Evolutionary conservation across 2,329 filamentous ascomycete genomes (phyloP).

Genomic region (Pyricularia sp.): DNA sequence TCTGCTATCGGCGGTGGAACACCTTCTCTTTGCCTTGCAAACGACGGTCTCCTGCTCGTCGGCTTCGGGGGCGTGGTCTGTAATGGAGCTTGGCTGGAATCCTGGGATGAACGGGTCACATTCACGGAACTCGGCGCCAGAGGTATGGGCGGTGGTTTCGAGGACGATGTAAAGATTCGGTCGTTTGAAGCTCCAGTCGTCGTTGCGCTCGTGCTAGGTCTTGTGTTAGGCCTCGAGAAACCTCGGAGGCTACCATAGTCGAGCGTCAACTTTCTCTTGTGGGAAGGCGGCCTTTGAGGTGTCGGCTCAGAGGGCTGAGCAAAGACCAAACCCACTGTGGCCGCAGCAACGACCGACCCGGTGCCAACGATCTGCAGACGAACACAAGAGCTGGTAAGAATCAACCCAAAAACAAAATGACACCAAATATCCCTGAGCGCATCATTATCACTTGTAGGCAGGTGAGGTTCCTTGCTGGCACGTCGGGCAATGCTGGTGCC

Average conservation of each 20-base stretch:
- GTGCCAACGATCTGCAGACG: conserved; percentile 46
- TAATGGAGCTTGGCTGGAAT: conserved; percentile 26
- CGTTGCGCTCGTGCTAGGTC: conserved; percentile 34
- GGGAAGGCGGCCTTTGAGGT: conserved; percentile 19
- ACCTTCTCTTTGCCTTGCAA: conserved; percentile 22
- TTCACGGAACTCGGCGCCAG: conserved; percentile 18
- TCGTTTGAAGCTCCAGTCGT: conserved; percentile 21
- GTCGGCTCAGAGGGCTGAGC: conserved; percentile 40
- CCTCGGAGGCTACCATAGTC: conserved; percentile 21
- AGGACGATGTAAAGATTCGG: conserved; percentile 18
- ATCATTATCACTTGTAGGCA: neutral
- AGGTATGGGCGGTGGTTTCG: conserved; percentile 21
- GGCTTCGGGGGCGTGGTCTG: conserved; percentile 31
- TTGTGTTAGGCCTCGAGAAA: conserved; percentile 21
- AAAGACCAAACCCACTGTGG: conserved; percentile 49
- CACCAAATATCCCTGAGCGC: neutral
- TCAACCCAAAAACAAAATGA: neutral
- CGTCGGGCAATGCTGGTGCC: neutral
- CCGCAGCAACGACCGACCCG: conserved; percentile 51
- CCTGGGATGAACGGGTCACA: conserved; percentile 16
- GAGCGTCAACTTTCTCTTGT: conserved; percentile 20
- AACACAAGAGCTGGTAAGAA: conserved; percentile 3
- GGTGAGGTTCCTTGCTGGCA: neutral
- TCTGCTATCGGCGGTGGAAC: conserved; percentile 29
- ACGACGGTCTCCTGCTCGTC: conserved; percentile 18